Base-by-base conservation (phyloP, 192 early-diverging fungal species). In the Linnemannia hyalina region DNA sequence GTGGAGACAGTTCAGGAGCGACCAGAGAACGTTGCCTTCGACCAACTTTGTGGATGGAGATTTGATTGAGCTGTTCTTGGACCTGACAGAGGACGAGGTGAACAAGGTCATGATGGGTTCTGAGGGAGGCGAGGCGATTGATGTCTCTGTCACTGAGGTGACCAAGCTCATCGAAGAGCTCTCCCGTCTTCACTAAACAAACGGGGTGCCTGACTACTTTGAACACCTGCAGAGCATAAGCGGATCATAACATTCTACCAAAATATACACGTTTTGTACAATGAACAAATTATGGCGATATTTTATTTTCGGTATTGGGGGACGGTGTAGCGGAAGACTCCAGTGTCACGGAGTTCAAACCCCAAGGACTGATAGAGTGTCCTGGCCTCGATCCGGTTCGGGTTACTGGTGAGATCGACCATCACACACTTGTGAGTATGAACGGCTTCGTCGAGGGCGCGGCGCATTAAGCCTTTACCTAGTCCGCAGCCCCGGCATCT, bases 41-140 rank as follows among this genome's bases (percentile, higher is more conserved):
- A 89, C 88, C 42, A 92, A 93, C 0, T 95, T 96, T 76, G 84
- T 99, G 55, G 97, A 99, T 84, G 98, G 98, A 6, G 98, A 98
- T 83, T 78, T 99, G 68, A 92, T 99, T n/a, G 96, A 98, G 85
- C 79, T 87, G 60, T 98, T 96, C 71, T 76, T 97, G 73, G 95
- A 97, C 74, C 82, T 97, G 76, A 76, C 89, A 0, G 82, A 68
- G 4, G 92, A 94, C 35, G 81, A 91, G 57, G 75, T 88, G 49
- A 84, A 84, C 35, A 32, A 82, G 40, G 87, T 90, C 11, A 65
- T 86, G 60, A 77, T 70, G 36, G 83, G 71, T 1, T 71, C 80
- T 26, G 73, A 90, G 36, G 88, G 79, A 18, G 88, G 88, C 13
- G 77, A 79, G 9, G 77, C 68, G 10, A 76, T 88, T 38, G 63